phyloP scores from a whole-genome alignment of 352 stramenopile genomes.

The Pythium oligandrum region DNA sequence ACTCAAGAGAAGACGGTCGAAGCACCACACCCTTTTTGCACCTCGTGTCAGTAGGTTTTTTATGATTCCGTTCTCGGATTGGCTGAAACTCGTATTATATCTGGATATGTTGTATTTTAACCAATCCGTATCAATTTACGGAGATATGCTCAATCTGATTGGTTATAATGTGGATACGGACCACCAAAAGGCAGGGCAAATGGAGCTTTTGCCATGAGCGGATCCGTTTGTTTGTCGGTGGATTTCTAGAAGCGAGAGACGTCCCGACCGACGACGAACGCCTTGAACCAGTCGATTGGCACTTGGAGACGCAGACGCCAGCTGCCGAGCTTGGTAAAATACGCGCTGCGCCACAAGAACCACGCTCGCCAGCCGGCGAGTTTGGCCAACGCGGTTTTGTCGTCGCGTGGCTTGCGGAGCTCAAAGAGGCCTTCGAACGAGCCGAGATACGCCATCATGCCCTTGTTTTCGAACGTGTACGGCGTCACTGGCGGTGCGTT shows the following conservation, averaged over 20 bases:
- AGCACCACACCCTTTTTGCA: conserved; percentile 15
- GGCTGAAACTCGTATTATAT: background rate
- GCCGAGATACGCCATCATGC: conserved; percentile 94
- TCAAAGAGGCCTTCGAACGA: conserved; percentile 91
- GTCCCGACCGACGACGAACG: conserved; percentile 94
- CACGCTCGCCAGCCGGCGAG: conserved; percentile 88
- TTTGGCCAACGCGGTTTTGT: conserved; percentile 31
- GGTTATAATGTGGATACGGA: conserved; percentile 4
- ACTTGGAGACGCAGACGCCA: conserved; percentile 93
- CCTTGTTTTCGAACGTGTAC: conserved; percentile 78
- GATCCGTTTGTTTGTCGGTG: no score
- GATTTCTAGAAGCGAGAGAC: conserved; percentile 87
- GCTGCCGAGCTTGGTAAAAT: conserved; percentile 94
- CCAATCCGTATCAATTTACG: no score
- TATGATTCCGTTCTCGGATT: background rate
- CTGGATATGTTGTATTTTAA: no score
- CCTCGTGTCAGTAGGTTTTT: conserved; percentile 8
- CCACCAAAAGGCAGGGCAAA: conserved; percentile 8
- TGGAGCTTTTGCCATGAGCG: no score
- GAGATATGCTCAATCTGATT: conserved; percentile 5
- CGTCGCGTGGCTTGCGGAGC: conserved; percentile 38
- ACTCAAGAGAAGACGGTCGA: conserved; percentile 10
- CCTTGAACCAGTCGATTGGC: conserved; percentile 97
- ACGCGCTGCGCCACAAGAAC: conserved; percentile 93
- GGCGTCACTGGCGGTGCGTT: conserved; percentile 38